Evolutionary conservation across 371 early-diverging fungal species (phyloP).

Genomic region (Mucor ambiguus): DNA sequence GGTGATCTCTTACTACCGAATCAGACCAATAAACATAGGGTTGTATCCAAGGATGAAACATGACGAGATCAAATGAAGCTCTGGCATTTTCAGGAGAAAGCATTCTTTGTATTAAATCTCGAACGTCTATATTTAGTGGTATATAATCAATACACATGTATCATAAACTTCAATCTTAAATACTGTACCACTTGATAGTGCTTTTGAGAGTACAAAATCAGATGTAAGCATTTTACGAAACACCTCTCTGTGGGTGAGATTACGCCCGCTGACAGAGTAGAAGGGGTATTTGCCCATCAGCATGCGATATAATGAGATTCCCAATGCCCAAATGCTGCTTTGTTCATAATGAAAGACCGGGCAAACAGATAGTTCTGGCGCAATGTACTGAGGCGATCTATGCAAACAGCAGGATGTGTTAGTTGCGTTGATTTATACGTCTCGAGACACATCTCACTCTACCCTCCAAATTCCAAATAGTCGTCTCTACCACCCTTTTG

Average conservation of each 20-base stretch:
- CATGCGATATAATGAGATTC: constrained; percentile 47
- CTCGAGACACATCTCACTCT: not conserved
- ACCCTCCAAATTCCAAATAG: constrained; percentile 27
- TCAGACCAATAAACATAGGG: constrained; percentile 17
- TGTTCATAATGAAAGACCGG: constrained; percentile 17
- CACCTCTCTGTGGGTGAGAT: constrained; percentile 25
- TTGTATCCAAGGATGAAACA: constrained; percentile 50
- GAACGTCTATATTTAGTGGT: constrained; percentile 30
- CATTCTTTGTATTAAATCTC: constrained; percentile 45
- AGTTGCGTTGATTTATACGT: not conserved
- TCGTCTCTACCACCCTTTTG: constrained; percentile 17
- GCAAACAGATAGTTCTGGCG: constrained; percentile 37
- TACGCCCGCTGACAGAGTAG: not conserved
- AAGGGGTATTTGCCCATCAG: constrained; percentile 47
- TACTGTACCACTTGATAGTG: constrained; percentile 35
- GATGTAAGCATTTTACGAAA: constrained; percentile 42
- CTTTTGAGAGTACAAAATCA: constrained; percentile 35
- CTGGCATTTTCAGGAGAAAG: constrained; percentile 37
- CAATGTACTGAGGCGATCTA: constrained; percentile 42
- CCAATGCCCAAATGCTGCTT: constrained; percentile 45
- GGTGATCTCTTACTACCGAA: not conserved
- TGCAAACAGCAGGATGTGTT: not conserved
- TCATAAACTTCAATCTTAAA: not conserved
- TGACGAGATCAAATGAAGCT: constrained; percentile 41
- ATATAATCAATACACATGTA: not conserved